These are phyloP conservation scores for Vanderwaltozyma yarrowii DNA, from an alignment of 805 yeast species.

Conservation along the genomic window DNA sequence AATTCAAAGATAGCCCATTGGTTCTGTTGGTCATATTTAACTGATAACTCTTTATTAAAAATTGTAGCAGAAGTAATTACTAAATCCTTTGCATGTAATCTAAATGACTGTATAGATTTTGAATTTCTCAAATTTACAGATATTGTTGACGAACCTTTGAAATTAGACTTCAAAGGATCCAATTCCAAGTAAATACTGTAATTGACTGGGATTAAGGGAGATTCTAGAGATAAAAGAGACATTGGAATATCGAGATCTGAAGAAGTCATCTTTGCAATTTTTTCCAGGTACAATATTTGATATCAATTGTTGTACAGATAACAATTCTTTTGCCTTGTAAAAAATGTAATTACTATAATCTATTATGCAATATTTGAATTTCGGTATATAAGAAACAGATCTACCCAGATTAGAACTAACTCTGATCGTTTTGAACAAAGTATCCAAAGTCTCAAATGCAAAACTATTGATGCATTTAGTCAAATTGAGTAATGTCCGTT, in stretches of 20 bases:
- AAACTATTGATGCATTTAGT: too few relatives aligned
- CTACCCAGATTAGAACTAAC: too few relatives aligned
- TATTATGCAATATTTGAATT: too few relatives aligned
- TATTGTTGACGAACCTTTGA: constrained; percentile 29
- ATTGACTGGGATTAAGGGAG: constrained; percentile 20
- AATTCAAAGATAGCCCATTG: constrained; percentile 6
- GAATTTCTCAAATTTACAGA: background rate
- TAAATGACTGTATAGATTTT: constrained; percentile 4
- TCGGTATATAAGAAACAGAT: too few relatives aligned
- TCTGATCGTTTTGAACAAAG: too few relatives aligned
- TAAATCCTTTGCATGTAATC: constrained; percentile 24
- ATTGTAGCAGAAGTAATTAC: constrained; percentile 33
- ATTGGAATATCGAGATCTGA: background rate
- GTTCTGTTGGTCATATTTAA: constrained; percentile 14
- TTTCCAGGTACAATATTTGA: too few relatives aligned
- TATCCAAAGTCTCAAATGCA: too few relatives aligned
- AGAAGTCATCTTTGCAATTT: too few relatives aligned
- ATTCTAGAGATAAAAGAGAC: constrained; percentile 11
- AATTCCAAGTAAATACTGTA: constrained; percentile 33
- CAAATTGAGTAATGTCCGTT: too few relatives aligned
- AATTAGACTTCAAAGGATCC: constrained; percentile 38
- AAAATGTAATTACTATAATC: too few relatives aligned
- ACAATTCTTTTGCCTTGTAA: too few relatives aligned
- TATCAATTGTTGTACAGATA: too few relatives aligned
- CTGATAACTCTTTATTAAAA: constrained; percentile 28